A percentile compares a stretch with the other conserved stretches of the same genome.
These are phyloP conservation scores for Chaetomiaceae sp. DNA, from an alignment of 2,329 filamentous ascomycete genomes.

Conservation along the genomic window DNA sequence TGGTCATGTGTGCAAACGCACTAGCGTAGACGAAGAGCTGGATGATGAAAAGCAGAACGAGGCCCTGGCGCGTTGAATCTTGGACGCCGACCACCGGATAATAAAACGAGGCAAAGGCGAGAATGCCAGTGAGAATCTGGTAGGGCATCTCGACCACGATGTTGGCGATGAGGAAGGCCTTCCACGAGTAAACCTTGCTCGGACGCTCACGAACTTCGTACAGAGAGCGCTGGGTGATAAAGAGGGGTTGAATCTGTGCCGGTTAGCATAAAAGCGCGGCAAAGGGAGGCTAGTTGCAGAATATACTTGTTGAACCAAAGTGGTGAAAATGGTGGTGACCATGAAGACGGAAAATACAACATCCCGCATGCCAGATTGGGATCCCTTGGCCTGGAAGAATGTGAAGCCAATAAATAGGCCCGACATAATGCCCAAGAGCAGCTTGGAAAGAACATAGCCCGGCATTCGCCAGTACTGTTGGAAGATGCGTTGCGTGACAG, in stretches of 20 bases:
- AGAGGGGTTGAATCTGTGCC: slow-evolving; percentile 65
- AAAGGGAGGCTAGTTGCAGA: slow-evolving; percentile 21
- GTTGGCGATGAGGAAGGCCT: slow-evolving; percentile 67
- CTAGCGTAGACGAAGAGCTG: slow-evolving; percentile 67
- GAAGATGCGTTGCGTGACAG: slow-evolving; percentile 66
- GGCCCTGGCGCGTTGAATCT: slow-evolving; percentile 51
- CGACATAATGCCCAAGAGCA: slow-evolving; percentile 55
- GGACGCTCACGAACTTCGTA: slow-evolving; percentile 76
- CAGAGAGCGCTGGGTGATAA: slow-evolving; percentile 66
- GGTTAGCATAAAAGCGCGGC: background rate
- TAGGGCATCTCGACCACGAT: slow-evolving; percentile 70
- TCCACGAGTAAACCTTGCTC: slow-evolving; percentile 71
- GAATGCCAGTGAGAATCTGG: slow-evolving; percentile 58
- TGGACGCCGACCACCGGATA: slow-evolving; percentile 55
- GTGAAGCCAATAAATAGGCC: slow-evolving; percentile 71
- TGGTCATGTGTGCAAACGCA: slow-evolving; percentile 70
- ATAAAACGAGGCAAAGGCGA: slow-evolving; percentile 65
- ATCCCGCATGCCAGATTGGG: slow-evolving; percentile 67
- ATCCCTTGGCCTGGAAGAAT: slow-evolving; percentile 54
- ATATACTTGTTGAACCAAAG: slow-evolving; percentile 57
- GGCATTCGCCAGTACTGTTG: slow-evolving; percentile 82
- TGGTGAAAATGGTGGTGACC: slow-evolving; percentile 69
- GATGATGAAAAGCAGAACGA: slow-evolving; percentile 62
- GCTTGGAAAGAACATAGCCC: slow-evolving; percentile 71
- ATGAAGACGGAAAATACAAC: slow-evolving; percentile 73